Evolutionary conservation across 225 moss, liverwort and hornwort genomes (phyloP).

Genomic region (Sphagnum contortum): DNA sequence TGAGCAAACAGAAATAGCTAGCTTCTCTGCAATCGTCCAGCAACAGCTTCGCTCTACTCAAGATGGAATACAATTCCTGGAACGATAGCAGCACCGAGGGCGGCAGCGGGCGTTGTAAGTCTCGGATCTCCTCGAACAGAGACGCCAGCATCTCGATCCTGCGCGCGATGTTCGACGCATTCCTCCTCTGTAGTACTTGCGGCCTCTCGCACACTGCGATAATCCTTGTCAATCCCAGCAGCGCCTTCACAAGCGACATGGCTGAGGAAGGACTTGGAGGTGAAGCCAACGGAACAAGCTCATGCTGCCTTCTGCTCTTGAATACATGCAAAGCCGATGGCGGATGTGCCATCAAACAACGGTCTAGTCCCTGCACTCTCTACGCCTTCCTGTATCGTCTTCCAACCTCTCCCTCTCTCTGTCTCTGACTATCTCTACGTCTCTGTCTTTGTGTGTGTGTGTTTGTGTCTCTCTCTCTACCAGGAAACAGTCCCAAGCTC

Average conservation of each 20-base stretch:
- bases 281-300: conserved; percentile 24
- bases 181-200: conserved; percentile 35
- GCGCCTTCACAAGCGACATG: conserved; percentile 38
- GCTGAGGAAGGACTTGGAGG: conserved; percentile 37
- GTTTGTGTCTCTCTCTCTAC: no score
- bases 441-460: no score
- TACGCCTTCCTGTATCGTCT: no score
- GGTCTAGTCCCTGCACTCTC: no score
- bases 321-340: conserved; percentile 17
- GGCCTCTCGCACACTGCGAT: conserved; percentile 29
- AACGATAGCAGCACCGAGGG: conserved; percentile 31
- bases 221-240: conserved; percentile 19
- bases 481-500: no score
- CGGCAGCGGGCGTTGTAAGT: conserved; percentile 26
- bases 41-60: conserved; percentile 33
- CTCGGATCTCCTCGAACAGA: conserved; percentile 46
- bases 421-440: no score
- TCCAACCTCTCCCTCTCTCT: no score
- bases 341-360: no score
- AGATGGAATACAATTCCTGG: conserved; percentile 38
- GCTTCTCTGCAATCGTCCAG: conserved; percentile 49
- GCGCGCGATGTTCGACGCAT: conserved; percentile 40
- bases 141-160: conserved; percentile 42
- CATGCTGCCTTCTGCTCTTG: conserved; percentile 11
- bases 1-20: conserved; percentile 40